These are phyloP conservation scores for Psidium friedrichsthalianum DNA, from an alignment of 345 rosid species.

Conservation along the genomic window DNA sequence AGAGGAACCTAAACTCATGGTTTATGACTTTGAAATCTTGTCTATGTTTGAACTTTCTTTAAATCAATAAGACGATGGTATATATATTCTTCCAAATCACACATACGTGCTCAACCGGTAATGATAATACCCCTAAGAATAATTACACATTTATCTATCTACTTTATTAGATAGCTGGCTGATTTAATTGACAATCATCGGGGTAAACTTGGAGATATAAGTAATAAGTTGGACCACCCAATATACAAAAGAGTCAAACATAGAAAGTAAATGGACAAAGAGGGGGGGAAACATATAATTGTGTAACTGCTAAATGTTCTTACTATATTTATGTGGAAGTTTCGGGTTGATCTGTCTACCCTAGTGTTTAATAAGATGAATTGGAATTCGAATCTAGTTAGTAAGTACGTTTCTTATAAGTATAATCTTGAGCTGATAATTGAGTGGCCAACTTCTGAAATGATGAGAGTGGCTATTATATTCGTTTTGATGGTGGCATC, in stretches of 20 bases:
- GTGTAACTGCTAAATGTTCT: neutral
- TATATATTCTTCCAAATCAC: neutral
- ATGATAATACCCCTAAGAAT: neutral
- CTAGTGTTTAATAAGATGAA: neutral
- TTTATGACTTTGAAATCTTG: neutral
- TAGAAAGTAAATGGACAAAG: neutral
- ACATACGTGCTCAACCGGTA: neutral
- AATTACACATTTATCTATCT: neutral
- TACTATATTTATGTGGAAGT: neutral
- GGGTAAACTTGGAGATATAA: neutral
- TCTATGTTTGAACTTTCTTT: neutral
- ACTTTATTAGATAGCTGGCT: neutral
- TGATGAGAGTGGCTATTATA: neutral
- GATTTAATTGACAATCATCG: neutral
- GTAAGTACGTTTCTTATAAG: neutral
- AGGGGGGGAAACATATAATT: neutral
- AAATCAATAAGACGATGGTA: neutral
- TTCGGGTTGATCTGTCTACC: neutral
- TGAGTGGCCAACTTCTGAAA: neutral
- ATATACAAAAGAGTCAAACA: neutral
- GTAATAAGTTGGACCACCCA: neutral
- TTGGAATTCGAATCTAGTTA: neutral
- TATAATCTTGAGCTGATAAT: neutral
- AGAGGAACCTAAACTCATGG: neutral
- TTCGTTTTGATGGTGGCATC: neutral